Base-by-base conservation (phyloP, 208 protist species). In the Lotmaria passim region DNA sequence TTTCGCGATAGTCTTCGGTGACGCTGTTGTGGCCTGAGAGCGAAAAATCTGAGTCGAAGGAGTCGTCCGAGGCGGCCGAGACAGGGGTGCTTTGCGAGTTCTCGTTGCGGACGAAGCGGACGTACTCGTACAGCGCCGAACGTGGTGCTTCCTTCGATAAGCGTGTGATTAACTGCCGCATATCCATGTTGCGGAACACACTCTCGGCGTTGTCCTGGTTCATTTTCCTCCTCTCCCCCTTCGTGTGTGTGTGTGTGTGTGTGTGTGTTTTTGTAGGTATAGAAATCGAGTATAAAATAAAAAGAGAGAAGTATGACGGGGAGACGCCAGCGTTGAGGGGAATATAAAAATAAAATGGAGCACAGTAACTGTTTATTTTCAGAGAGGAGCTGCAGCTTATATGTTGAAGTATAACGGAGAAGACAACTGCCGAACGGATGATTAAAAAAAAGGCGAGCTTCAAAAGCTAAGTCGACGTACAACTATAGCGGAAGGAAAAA, bases 61-160 rank as follows among this genome's bases (percentile, higher is more conserved):
- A 93, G 50, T 87, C 87, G 15, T 82, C 79, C 12, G 86, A 89
- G 31, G 72, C 73, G 34, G 79, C 57, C n/a, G 86, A 89, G 1
- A 55, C 31, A 11, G 71, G 21, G 24, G 61, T 30, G 36, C 65
- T 65, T 17, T 46, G 44, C 24, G 41, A 36, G 19, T 38, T 57
- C 6, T 73, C 68, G 39, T 26, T 57, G 12, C 31, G 51, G n/a
- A 75, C 47, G 7, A 75, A 73, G 34, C 68, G 75, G 10, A 83
- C 75, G 65, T 84, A 87, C 72, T 87, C 75, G 53, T 73, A 77
- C 43, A 87, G 75, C 1, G 82, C 75, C 26, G 78, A 84, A 10
- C 63, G 66, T 34, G 70, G 69, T 19, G 69, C 44, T 47, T 84
- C 70, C 14, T 15, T 7, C n/a, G 28, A 14, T 5, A 61, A 7